Conservation (phyloP, 345 rosid genomes). For the Sisymbrium altissimum region DNA sequence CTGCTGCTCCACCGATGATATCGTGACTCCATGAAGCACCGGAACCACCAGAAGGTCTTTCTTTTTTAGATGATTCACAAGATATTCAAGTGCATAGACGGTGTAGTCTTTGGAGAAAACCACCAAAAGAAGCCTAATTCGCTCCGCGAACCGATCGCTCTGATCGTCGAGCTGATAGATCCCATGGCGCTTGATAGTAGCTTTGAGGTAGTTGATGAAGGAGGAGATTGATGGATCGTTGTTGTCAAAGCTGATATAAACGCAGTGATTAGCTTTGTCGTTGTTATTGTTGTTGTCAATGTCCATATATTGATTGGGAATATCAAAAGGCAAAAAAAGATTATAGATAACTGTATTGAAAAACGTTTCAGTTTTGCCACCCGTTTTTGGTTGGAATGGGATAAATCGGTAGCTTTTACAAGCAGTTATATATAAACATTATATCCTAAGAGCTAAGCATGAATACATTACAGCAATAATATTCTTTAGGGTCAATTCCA, state of each 20-base stretch:
- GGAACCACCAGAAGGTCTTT: background rate
- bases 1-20: background rate
- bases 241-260: background rate
- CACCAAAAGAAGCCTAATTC: background rate
- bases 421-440: background rate
- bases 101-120: conserved; percentile 2
- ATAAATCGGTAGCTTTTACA: background rate
- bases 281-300: background rate
- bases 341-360: background rate
- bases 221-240: background rate
- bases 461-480: background rate
- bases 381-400: background rate
- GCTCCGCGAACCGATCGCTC: background rate
- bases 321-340: background rate
- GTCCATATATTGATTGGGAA: background rate
- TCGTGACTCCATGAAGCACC: background rate
- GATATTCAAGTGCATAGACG: background rate
- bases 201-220: conserved; percentile 6
- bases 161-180: background rate
- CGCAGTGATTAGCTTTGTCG: background rate
- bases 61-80: background rate
- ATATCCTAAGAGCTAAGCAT: background rate
- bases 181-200: conserved; percentile 1
- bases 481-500: background rate
- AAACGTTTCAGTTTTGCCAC: background rate